Evolutionary conservation across 2,329 filamentous ascomycete species (phyloP).

Genomic region (Exutisphaerella laricina): DNA sequence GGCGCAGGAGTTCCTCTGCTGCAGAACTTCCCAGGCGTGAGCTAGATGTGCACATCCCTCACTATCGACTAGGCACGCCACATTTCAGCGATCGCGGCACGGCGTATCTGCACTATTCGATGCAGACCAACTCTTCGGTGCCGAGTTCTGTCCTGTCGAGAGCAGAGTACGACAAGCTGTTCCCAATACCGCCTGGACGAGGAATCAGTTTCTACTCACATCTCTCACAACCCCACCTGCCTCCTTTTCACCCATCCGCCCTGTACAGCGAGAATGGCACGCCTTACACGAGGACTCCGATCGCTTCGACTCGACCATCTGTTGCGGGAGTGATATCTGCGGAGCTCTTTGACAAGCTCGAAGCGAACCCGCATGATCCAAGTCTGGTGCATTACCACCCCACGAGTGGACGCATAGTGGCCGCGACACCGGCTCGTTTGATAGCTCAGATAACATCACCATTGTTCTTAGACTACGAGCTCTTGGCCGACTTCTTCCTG

Average conservation of each 20-base stretch:
- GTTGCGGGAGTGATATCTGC: slow-evolving; percentile 39
- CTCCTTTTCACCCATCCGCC: slow-evolving; percentile 18
- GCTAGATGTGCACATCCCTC: slow-evolving; percentile 56
- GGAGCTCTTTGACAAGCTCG: slow-evolving; percentile 75
- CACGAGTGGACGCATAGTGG: slow-evolving; percentile 67
- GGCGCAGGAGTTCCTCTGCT: slow-evolving; percentile 27
- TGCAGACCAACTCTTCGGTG: slow-evolving; percentile 60
- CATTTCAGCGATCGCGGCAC: slow-evolving; percentile 73
- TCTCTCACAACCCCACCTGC: slow-evolving; percentile 11
- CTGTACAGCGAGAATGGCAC: slow-evolving; percentile 5
- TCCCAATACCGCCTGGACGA: slow-evolving; percentile 38
- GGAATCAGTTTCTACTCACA: slow-evolving; percentile 14
- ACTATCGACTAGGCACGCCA: slow-evolving; percentile 76
- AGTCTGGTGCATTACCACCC: slow-evolving; percentile 76
- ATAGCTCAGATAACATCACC: slow-evolving; percentile 96
- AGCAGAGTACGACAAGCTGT: slow-evolving; percentile 36
- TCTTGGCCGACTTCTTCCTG: slow-evolving; percentile 95
- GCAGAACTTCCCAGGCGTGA: slow-evolving; percentile 21
- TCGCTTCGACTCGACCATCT: slow-evolving; percentile 11
- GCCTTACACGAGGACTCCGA: slow-evolving; percentile 7
- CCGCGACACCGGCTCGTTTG: slow-evolving; percentile 82
- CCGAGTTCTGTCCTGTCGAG: slow-evolving; percentile 56
- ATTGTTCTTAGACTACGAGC: slow-evolving; percentile 90
- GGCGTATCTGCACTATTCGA: slow-evolving; percentile 72
- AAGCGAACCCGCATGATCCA: slow-evolving; percentile 74